These are phyloP conservation scores for Auriscalpium vulgare DNA, from an alignment of 768 basidiomycete species.

Conservation along the genomic window DNA sequence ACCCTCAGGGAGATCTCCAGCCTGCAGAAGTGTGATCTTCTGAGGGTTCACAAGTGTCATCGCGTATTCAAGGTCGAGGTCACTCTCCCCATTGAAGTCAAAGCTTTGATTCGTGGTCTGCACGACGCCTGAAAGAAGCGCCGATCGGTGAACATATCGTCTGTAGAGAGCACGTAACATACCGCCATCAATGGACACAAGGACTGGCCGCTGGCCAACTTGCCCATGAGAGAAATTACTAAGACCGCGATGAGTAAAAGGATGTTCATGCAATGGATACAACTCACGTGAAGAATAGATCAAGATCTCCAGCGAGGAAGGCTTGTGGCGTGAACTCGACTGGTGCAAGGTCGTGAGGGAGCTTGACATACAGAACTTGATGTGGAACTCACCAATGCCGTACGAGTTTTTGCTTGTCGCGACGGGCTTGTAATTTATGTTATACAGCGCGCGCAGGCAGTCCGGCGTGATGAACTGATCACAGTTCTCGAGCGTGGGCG, in stretches of 20 bases:
- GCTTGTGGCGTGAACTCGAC: constrained; percentile 38
- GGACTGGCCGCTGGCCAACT: constrained; percentile 30
- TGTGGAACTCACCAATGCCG: constrained; percentile 33
- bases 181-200: constrained; percentile 31
- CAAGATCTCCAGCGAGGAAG: constrained; percentile 34
- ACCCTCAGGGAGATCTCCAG: constrained; percentile 26
- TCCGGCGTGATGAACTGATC: constrained; percentile 42
- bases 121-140: constrained; percentile 23
- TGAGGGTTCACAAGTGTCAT: constrained; percentile 40
- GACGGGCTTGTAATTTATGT: constrained; percentile 39
- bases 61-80: constrained; percentile 66
- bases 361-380: neutral
- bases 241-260: neutral
- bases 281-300: constrained; percentile 27
- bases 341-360: constrained; percentile 9
- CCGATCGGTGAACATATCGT: neutral
- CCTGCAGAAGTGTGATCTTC: constrained; percentile 31
- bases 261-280: neutral
- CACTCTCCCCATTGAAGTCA: constrained; percentile 54
- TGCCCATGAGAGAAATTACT: constrained; percentile 33
- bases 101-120: constrained; percentile 38
- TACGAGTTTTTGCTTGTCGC: constrained; percentile 40
- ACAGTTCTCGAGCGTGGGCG: constrained; percentile 22
- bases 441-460: constrained; percentile 53
- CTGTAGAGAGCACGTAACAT: neutral